Evolutionary conservation across 176 grass and related monocot genomes (phyloP), one percentile per base, ranked within the genome.

Genomic region (Metroxylon sagu): DNA sequence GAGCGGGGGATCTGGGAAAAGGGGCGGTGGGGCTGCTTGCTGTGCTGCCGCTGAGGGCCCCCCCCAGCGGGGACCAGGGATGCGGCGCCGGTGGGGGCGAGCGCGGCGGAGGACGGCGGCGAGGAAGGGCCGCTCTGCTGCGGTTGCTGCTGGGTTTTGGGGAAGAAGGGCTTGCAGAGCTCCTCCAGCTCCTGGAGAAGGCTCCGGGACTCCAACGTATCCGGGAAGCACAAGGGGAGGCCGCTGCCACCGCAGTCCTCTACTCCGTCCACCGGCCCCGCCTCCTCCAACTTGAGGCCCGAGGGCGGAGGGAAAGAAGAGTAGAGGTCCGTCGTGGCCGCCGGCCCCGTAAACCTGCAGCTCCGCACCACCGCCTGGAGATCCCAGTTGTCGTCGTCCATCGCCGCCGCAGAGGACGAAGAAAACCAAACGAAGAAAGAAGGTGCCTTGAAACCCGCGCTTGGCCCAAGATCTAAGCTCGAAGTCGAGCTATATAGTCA

Each of bases 301-400:
- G 25, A 5, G 25, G 16, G 27, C 1, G 12, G 2, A 4, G 31
- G 15, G 23, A 79, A 62, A 26, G 77, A 69, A 17, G 68, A 52
- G n/a, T 62, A 76, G 21, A 63, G 62, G 50, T 59, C 53, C 30
- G 66, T 50, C 49, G 60, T 50, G 1, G 64, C 29, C 3, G 79
- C 49, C 10, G 35, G 49, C 54, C 61, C 79, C 62, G n/a, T 64
- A 75, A 3, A 0, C 25, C 63, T 6, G 48, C 63, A 66, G 63
- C 62, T 71, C 21, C 82, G 69, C 18, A 95, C 85, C 26, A 95
- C 78, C 27, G 85, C 89, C 28, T 77, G 28, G 5, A 95, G 82
- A 74, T 89, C 85, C 89, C 85, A 95, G 78, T 89, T 79, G 57
- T 95, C 81, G 67, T 66, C 49, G 12, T 49, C 4, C 71, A 63